A percentile compares a stretch with the other conserved stretches of the same genome.
Conservation (phyloP, 495 filamentous ascomycete genomes). For the Penicillium desertorum region DNA sequence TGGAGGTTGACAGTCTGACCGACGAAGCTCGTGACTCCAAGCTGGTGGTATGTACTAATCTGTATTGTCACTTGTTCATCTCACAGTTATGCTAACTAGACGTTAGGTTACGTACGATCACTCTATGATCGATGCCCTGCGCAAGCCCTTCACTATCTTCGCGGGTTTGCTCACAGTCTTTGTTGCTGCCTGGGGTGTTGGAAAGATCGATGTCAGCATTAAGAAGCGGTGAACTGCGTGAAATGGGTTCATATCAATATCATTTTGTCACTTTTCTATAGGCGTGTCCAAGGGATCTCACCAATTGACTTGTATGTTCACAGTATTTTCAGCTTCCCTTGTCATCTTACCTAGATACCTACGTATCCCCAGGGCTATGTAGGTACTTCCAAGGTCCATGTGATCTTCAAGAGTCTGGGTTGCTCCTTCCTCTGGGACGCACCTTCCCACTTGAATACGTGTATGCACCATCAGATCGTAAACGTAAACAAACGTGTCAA, state of each 20-base stretch:
- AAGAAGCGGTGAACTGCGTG: constrained; percentile 44
- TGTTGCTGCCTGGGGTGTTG: constrained; percentile 69
- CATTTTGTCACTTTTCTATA: constrained; percentile 7
- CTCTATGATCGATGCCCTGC: constrained; percentile 67
- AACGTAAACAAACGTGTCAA: neutral
- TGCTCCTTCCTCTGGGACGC: neutral
- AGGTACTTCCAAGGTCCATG: neutral
- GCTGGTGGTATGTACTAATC: constrained; percentile 57
- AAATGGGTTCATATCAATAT: neutral
- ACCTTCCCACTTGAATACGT: neutral
- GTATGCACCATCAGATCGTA: neutral
- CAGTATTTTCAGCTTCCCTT: neutral
- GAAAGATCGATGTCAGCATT: constrained; percentile 73
- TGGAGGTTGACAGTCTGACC: constrained; percentile 80
- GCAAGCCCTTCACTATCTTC: constrained; percentile 85
- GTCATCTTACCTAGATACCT: neutral
- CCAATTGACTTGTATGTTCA: constrained; percentile 13
- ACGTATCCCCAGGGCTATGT: no score
- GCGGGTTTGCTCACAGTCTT: constrained; percentile 73
- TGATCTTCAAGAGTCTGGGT: neutral
- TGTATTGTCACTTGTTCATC: neutral
- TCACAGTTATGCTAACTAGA: constrained; percentile 8
- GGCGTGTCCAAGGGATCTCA: constrained; percentile 1
- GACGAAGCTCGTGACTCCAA: constrained; percentile 83
- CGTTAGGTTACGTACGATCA: constrained; percentile 75